phyloP scores from a whole-genome alignment of 805 yeast species.

The Yamadazyma scolyti region DNA sequence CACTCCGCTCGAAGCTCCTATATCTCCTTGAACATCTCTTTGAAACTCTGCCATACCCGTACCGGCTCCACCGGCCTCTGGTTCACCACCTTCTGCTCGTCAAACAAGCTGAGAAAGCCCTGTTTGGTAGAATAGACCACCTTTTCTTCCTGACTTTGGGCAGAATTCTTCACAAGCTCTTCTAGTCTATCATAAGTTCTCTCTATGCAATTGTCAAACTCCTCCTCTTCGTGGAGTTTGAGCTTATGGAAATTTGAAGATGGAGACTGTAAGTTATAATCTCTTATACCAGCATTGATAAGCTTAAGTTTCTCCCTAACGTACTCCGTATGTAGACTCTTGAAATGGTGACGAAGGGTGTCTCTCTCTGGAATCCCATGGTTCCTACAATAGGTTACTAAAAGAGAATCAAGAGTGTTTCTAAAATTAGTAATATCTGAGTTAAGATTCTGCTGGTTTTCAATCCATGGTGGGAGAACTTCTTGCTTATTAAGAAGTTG shows the following conservation, averaged over 20 bases:
- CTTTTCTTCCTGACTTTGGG: slow-evolving; percentile 3
- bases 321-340: slow-evolving; percentile 11
- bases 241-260: slow-evolving; percentile 34
- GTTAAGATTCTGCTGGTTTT: slow-evolving; percentile 69
- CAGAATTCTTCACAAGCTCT: slow-evolving; percentile 5
- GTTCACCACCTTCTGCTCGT: slow-evolving; percentile 9
- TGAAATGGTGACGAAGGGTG: slow-evolving; percentile 1
- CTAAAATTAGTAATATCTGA: slow-evolving; percentile 47
- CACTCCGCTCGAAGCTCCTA: too few relatives aligned
- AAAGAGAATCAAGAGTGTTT: slow-evolving; percentile 35
- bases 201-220: slow-evolving; percentile 17
- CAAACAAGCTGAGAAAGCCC: slow-evolving; percentile 13
- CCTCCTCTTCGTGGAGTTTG: slow-evolving; percentile 26
- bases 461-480: slow-evolving; percentile 88
- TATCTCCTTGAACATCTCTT: slow-evolving; percentile 20
- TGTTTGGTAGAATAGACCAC: slow-evolving; percentile 7
- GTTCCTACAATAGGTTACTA: slow-evolving; percentile 20
- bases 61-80: slow-evolving; percentile 18
- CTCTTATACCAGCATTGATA: slow-evolving; percentile 24
- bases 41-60: slow-evolving; percentile 27
- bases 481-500: slow-evolving; percentile 73
- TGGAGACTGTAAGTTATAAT: slow-evolving; percentile 39
- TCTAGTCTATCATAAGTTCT: slow-evolving; percentile 6
- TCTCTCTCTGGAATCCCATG: slow-evolving; percentile 12
- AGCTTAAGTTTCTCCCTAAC: slow-evolving; percentile 17